Evolutionary conservation across 2,329 filamentous ascomycete genomes (phyloP).

Genomic region (Penicillium frequentans): DNA sequence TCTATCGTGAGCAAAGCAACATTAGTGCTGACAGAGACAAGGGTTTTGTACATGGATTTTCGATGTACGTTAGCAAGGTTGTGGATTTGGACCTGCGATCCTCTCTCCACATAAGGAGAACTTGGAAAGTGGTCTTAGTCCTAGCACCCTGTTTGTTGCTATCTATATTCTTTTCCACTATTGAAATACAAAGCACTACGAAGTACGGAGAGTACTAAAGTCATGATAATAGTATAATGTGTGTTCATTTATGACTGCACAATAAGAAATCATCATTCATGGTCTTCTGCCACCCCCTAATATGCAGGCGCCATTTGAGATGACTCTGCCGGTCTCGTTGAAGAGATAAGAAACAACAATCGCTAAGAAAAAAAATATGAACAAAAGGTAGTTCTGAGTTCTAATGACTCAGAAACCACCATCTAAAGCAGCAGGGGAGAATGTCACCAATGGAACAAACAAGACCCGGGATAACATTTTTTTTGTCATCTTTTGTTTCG

Average conservation of each 20-base stretch:
- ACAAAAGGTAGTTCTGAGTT: constrained; percentile 16
- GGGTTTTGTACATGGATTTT: no score
- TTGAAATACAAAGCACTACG: not conserved
- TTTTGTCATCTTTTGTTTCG: constrained; percentile 9
- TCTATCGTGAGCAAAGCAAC: no score
- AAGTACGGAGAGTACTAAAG: not conserved
- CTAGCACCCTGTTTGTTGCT: not conserved
- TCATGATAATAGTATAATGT: not conserved
- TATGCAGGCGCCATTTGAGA: constrained; percentile 12
- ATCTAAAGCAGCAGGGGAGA: constrained; percentile 13
- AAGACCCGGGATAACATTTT: constrained; percentile 8
- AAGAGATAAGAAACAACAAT: constrained; percentile 4
- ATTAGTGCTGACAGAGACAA: no score
- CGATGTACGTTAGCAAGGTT: no score
- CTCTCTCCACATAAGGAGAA: no score
- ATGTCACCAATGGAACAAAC: constrained; percentile 11
- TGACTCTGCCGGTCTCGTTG: constrained; percentile 4
- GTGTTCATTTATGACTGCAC: constrained; percentile 8
- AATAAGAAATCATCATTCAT: constrained; percentile 20
- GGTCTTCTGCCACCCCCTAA: constrained; percentile 14
- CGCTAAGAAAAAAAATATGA: constrained; percentile 20
- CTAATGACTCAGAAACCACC: not conserved
- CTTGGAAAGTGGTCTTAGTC: not conserved
- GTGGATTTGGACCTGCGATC: no score
- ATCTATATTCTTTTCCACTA: no score